Percentiles rank a stretch among this genome's conserved stretches.
Evolutionary conservation across 1,284 basidiomycete genomes (phyloP).

Genomic region (Vanrija sp.): DNA sequence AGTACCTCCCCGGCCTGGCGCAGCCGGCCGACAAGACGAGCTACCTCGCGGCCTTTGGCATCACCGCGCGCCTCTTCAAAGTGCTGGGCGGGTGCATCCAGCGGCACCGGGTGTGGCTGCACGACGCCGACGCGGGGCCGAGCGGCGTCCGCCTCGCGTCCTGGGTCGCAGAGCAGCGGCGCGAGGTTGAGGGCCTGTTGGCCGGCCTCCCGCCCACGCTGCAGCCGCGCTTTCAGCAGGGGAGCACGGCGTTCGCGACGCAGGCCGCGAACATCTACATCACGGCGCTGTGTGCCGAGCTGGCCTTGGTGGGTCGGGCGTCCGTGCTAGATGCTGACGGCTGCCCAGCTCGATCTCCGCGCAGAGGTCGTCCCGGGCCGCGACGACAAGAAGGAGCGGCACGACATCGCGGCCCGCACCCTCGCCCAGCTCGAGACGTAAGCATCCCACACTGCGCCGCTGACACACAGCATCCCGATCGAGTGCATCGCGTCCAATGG

Average conservation of each 20-base stretch:
- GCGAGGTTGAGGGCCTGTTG: slow-evolving; percentile 8
- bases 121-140: slow-evolving; percentile 9
- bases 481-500: slow-evolving; percentile 31
- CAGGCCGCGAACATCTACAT: slow-evolving; percentile 32
- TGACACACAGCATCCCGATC: slow-evolving; percentile 19
- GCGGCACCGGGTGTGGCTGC: slow-evolving; percentile 21
- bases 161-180: not conserved
- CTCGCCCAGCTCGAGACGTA: slow-evolving; percentile 7
- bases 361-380: slow-evolving; percentile 15
- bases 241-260: slow-evolving; percentile 17
- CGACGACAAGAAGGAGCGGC: slow-evolving; percentile 14
- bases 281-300: slow-evolving; percentile 26
- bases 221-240: not conserved
- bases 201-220: slow-evolving; percentile 7
- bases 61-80: slow-evolving; percentile 15
- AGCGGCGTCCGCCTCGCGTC: not conserved
- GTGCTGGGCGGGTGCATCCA: slow-evolving; percentile 22
- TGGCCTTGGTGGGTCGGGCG: slow-evolving; percentile 22
- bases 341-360: slow-evolving; percentile 25
- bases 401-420: slow-evolving; percentile 19
- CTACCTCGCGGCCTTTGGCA: slow-evolving; percentile 25
- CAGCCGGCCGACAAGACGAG: slow-evolving; percentile 8
- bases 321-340: not conserved
- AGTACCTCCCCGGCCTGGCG: slow-evolving; percentile 14
- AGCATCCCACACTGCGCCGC: not conserved